A percentile compares a stretch with the other conserved stretches of the same genome.
phyloP scores from a whole-genome alignment of 108 stramenopile genomes.

The Chaetoceros muelleri region DNA sequence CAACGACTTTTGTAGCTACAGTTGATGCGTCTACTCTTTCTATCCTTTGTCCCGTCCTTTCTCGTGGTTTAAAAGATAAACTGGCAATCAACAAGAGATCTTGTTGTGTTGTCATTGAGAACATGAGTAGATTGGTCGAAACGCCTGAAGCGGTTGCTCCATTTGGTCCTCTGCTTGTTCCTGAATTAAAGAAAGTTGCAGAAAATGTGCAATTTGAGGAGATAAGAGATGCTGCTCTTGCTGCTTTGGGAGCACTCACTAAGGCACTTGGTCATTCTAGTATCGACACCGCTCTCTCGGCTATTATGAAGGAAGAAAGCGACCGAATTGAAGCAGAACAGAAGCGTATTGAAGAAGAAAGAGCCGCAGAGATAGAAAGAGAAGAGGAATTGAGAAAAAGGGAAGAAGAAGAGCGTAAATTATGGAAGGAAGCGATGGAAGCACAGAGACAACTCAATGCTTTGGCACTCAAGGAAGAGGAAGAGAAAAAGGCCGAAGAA shows the following conservation, averaged over 20 bases:
- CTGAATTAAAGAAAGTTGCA: slow-evolving; percentile 88
- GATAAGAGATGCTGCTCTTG: slow-evolving; percentile 88
- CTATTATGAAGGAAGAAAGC: slow-evolving; percentile 45
- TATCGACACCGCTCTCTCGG: slow-evolving; percentile 38
- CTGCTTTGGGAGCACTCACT: slow-evolving; percentile 65
- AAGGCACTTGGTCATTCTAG: slow-evolving; percentile 73
- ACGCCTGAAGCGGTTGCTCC: slow-evolving; percentile 90
- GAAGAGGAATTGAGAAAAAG: slow-evolving; percentile 52
- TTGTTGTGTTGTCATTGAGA: slow-evolving; percentile 92
- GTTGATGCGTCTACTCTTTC: slow-evolving; percentile 93
- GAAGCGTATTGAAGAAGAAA: slow-evolving; percentile 56
- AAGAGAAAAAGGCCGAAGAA: slow-evolving; percentile 33
- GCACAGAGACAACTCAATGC: slow-evolving; percentile 73
- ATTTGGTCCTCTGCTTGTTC: slow-evolving; percentile 88
- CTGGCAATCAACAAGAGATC: slow-evolving; percentile 85
- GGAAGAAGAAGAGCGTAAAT: slow-evolving; percentile 71
- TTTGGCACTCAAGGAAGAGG: slow-evolving; percentile 38
- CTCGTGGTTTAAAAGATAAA: slow-evolving; percentile 88
- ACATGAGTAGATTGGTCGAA: slow-evolving; percentile 93
- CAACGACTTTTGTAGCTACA: slow-evolving; percentile 89
- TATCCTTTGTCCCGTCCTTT: slow-evolving; percentile 91
- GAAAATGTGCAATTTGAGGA: slow-evolving; percentile 94
- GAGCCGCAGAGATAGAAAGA: slow-evolving; percentile 31
- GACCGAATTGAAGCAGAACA: slow-evolving; percentile 61
- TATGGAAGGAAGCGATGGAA: slow-evolving; percentile 86